Evolutionary conservation across 2,329 filamentous ascomycete species (phyloP), one percentile per base, ranked within the genome.

Genomic region (Cordyceps sp.): DNA sequence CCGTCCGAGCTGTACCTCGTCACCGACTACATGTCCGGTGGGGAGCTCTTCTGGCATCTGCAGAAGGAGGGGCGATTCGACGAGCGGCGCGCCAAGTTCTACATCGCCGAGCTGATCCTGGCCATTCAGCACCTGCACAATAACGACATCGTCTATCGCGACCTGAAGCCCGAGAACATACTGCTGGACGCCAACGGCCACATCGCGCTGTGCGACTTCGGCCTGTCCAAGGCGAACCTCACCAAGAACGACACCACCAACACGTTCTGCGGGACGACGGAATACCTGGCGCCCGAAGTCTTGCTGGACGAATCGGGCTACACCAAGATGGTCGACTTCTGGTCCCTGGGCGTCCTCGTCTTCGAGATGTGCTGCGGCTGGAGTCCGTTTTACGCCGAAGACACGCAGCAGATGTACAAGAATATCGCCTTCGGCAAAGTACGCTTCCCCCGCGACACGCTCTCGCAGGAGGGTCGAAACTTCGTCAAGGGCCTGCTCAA

Each of bases 361-460:
- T 98, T 98, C 47, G 90, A 98, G 56, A 98, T 98, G 90, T 98
- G 90, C 62, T 98, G 90, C 47, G 90, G 90, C 22, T 98, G 90
- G 90, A 94, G 85, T 47, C 90, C 90, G 0, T 98, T 98, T 59
- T 98, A 96, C 46, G 90, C 90, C 35, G 90, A 98, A 49, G 90
- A 98, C 50, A 98, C 90, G 1, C 90, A 98, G 57, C 90, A 98
- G 55, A 98, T 98, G 90, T 98, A 98, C 65, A 98, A 98, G 66
- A 98, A 98, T 61, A 98, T 98, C 52, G 90, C 90, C 0, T 98
- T 98, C 49, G 90, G 90, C 51, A 98, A 98, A 53, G 90, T 98
- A 36, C 72, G 90, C 38, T 98, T 98, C 54, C 90, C 90, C 7
- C 73, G 86, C 42, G 90, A 98, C 54, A 93, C 90, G 2, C 63